Conservation (phyloP, 2,329 filamentous ascomycete species). For the Neofusicoccum umdonicola region DNA sequence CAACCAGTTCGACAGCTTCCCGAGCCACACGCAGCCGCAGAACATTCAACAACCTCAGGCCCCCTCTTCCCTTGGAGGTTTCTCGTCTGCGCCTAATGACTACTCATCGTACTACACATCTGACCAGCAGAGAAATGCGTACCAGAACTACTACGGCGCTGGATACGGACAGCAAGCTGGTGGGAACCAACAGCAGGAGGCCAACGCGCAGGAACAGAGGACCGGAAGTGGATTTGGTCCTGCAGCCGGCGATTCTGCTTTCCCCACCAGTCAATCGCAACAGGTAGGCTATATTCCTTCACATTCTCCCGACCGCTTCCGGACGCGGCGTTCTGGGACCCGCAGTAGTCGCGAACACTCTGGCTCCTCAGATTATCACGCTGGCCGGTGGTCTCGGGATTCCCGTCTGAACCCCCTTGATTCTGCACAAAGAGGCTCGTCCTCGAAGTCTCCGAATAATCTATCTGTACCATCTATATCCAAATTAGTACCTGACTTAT, state of each 20-base stretch:
- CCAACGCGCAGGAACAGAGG: conserved; percentile 68
- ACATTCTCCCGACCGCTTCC: neutral
- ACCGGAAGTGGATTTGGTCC: conserved; percentile 72
- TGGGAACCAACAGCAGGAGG: conserved; percentile 63
- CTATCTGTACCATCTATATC: conserved; percentile 2
- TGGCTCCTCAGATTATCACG: neutral
- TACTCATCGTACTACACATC: conserved; percentile 84
- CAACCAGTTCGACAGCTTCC: conserved; percentile 47
- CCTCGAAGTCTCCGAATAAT: neutral
- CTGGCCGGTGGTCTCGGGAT: neutral
- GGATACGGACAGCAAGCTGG: conserved; percentile 53
- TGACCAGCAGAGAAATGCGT: conserved; percentile 70
- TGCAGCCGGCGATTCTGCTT: conserved; percentile 56
- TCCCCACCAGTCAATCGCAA: conserved; percentile 62
- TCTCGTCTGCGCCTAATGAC: conserved; percentile 73
- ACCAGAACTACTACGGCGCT: conserved; percentile 63
- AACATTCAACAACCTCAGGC: conserved; percentile 56
- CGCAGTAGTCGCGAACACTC: neutral
- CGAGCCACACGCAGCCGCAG: conserved; percentile 52
- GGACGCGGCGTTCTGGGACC: neutral
- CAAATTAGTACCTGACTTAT: conserved; percentile 7
- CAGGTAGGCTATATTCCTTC: conserved; percentile 37
- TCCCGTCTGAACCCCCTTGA: neutral
- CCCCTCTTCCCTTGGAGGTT: conserved; percentile 62
- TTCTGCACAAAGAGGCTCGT: neutral